phyloP scores from a whole-genome alignment of 2,329 filamentous ascomycete genomes.

The Trichophyton schoenleinii region DNA sequence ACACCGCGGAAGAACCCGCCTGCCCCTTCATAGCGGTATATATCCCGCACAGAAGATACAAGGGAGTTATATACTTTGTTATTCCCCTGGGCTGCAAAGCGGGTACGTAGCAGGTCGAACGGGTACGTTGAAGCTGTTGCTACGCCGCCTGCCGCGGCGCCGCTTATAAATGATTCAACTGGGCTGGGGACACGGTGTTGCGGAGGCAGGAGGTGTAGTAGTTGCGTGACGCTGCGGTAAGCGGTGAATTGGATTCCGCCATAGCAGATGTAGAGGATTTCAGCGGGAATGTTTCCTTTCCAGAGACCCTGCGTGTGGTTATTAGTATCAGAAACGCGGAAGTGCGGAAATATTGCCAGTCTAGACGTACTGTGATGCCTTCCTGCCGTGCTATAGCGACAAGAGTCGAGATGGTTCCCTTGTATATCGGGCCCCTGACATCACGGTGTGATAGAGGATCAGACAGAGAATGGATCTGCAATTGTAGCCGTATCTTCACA shows the following conservation, averaged over 20 bases:
- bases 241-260: conserved; percentile 78
- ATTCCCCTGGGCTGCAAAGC: conserved; percentile 88
- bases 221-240: conserved; percentile 62
- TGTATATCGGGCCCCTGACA: conserved; percentile 42
- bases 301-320: conserved; percentile 50
- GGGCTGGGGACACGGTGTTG: conserved; percentile 46
- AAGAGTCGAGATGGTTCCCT: conserved; percentile 64
- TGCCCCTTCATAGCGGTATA: conserved; percentile 60
- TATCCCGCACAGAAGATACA: conserved; percentile 55
- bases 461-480: conserved; percentile 74
- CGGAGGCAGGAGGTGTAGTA: conserved; percentile 45
- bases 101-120: conserved; percentile 79
- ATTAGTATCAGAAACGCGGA: not conserved
- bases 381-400: conserved; percentile 66
- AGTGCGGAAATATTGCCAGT: not conserved
- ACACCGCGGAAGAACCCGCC: conserved; percentile 81
- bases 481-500: conserved; percentile 91
- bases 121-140: conserved; percentile 83
- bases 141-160: conserved; percentile 66
- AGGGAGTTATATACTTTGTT: conserved; percentile 68
- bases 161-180: conserved; percentile 70
- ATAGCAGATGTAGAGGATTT: conserved; percentile 87
- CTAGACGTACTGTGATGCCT: conserved; percentile 51
- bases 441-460: conserved; percentile 52
- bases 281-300: conserved; percentile 96